Evolutionary conservation across 2,329 filamentous ascomycete species (phyloP).

Genomic region (Colletotrichum siamense): DNA sequence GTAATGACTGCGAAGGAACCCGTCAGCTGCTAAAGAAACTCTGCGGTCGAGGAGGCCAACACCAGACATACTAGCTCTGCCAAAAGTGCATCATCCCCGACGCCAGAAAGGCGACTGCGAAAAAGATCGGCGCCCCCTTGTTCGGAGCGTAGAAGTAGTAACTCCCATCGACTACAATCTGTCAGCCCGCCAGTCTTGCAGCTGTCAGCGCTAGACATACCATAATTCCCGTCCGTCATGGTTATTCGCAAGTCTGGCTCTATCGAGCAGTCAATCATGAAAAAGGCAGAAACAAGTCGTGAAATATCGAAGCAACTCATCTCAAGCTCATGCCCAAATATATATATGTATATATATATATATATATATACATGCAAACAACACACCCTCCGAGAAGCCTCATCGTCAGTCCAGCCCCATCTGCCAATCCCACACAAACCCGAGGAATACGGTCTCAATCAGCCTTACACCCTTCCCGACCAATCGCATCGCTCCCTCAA

Average conservation of each 20-base stretch:
- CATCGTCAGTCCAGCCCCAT: not conserved
- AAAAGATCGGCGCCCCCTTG: constrained; percentile 53
- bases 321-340: not conserved
- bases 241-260: not conserved
- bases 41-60: not conserved
- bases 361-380: not conserved
- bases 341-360: not conserved
- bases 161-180: constrained; percentile 41
- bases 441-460: constrained; percentile 26
- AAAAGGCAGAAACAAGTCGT: not conserved
- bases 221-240: constrained; percentile 37
- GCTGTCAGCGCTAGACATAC: constrained; percentile 22
- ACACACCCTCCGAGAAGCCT: not conserved
- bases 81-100: constrained; percentile 45
- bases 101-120: constrained; percentile 43
- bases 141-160: constrained; percentile 54
- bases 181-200: not conserved
- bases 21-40: not conserved
- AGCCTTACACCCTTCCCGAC: not conserved
- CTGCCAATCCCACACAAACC: not conserved
- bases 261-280: not conserved
- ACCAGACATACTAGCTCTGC: constrained; percentile 45
- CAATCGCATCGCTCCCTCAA: constrained; percentile 10
- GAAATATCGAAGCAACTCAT: not conserved
- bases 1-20: constrained; percentile 47